These are phyloP conservation scores for Sungouiozyma intestinalis DNA, from an alignment of 805 yeast species.

Conservation along the genomic window DNA sequence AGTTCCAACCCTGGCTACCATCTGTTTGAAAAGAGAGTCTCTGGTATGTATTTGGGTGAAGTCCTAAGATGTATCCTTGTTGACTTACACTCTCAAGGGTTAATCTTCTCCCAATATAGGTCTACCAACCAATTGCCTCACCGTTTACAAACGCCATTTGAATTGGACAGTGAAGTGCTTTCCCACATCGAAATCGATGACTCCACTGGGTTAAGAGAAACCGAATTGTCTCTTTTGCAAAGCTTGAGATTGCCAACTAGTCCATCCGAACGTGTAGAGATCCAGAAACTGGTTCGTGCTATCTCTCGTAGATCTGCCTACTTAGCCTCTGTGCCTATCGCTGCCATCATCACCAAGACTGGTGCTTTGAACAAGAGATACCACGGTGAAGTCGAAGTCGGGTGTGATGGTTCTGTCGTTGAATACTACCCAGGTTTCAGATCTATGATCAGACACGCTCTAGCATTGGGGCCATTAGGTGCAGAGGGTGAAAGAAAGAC, in stretches of 20 bases:
- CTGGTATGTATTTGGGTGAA: slow-evolving; percentile 92
- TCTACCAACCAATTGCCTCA: slow-evolving; percentile 36
- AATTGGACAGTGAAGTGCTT: slow-evolving; percentile 67
- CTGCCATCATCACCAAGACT: slow-evolving; percentile 65
- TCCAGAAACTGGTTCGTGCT: slow-evolving; percentile 69
- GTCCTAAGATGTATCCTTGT: slow-evolving; percentile 61
- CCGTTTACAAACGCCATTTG: slow-evolving; percentile 66
- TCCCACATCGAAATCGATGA: slow-evolving; percentile 81
- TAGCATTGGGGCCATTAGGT: slow-evolving; percentile 60
- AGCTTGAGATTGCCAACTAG: slow-evolving; percentile 60
- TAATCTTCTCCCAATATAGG: slow-evolving; percentile 47
- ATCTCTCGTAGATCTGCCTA: slow-evolving; percentile 81
- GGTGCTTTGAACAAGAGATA: slow-evolving; percentile 44
- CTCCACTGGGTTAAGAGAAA: slow-evolving; percentile 58
- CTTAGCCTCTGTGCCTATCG: slow-evolving; percentile 79
- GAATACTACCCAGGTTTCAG: slow-evolving; percentile 90
- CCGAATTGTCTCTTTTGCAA: slow-evolving; percentile 57
- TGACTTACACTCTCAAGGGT: slow-evolving; percentile 51
- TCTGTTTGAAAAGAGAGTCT: slow-evolving; percentile 83
- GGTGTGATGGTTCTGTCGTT: slow-evolving; percentile 92
- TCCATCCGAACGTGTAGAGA: slow-evolving; percentile 57
- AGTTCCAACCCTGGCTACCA: slow-evolving; percentile 84
- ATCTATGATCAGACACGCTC: slow-evolving; percentile 68
- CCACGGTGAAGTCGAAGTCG: slow-evolving; percentile 77
- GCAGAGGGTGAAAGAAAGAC: slow-evolving; percentile 65